Base-by-base conservation (phyloP, 2,329 filamentous ascomycete species). In the Byssochlamys sp. region DNA sequence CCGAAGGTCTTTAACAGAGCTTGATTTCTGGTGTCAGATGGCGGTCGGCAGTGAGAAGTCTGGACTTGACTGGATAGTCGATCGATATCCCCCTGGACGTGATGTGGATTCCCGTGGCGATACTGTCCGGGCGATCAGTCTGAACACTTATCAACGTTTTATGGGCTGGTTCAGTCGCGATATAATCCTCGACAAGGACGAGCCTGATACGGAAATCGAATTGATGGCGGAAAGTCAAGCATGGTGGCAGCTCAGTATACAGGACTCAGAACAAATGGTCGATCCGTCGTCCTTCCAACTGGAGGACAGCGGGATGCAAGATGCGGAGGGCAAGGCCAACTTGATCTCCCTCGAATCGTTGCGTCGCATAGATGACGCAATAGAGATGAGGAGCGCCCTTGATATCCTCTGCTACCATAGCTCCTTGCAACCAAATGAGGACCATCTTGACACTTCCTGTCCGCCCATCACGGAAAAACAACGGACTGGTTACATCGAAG, bases 1-100 rank as follows among this genome's bases (percentile, higher is more conserved):
- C 11, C 85, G 94, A 56, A 90, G 87, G 25, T 86, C 87, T 1
- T 84, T 99, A 53, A 85, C 82, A 57, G 91, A 97, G 60, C 80
- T 99, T 28, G 87, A 95, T 69, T 94, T 95, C 69, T 99, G 92
- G 92, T 99, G 95, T 70, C 94, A 99, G 70, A 91, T 97, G 73
- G 90, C 88, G 0, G 84, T 99, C 9, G 95, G 94, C 4, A 94
- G 96, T 69, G 80, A 84, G n/a, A 88, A 88, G 64, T 88, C 89
- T 24, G 92, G 94, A 0, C 82, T 95, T 51, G 89, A 92, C 65
- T 99, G 95, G 92, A 89, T 95, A 65, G 85, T 88, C 64, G 84
- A 87, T 53, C 81, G 87, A 57, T 92, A 86, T 84, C 88, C 89
- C 7, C 82, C 80, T 51, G 88, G 88, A 0, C 79, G 79, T 26